Evolutionary conservation across 805 yeast species (phyloP).

Genomic region (Yarrowia sp.): DNA sequence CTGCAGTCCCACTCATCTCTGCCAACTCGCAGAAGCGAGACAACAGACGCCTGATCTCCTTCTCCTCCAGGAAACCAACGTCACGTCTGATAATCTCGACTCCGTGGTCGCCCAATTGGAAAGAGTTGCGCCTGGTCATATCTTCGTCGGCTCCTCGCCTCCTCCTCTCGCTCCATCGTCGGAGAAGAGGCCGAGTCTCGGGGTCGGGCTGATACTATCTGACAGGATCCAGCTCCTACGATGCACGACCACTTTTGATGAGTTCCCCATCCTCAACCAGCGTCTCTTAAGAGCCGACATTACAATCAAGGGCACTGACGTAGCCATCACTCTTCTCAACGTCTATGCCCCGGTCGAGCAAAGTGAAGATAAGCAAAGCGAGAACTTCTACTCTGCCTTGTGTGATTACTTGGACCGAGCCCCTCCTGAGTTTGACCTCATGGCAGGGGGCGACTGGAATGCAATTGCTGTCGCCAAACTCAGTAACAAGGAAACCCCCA

Average conservation of each 20-base stretch:
- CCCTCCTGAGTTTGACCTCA: background rate
- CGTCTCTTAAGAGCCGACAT: conserved; percentile 4
- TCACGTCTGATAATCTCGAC: background rate
- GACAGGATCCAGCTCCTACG: background rate
- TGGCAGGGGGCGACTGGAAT: conserved; percentile 5
- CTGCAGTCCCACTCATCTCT: background rate
- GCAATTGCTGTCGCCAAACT: background rate
- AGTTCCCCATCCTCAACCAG: background rate
- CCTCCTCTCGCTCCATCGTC: background rate
- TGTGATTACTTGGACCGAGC: background rate
- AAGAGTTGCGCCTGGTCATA: background rate
- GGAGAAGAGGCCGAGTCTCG: background rate
- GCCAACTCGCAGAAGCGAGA: background rate
- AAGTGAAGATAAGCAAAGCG: background rate
- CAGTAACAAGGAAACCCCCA: background rate
- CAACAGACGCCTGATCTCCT: background rate
- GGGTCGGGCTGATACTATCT: background rate
- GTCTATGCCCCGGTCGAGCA: conserved; percentile 11
- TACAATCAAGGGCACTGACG: background rate
- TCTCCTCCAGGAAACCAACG: conserved; percentile 8
- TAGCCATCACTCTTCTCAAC: background rate
- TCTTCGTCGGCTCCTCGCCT: background rate
- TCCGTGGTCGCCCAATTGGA: background rate
- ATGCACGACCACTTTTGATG: background rate
- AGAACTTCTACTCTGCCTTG: background rate